These are phyloP conservation scores for Mycena filopes DNA, from an alignment of 768 basidiomycete species.

Conservation along the genomic window DNA sequence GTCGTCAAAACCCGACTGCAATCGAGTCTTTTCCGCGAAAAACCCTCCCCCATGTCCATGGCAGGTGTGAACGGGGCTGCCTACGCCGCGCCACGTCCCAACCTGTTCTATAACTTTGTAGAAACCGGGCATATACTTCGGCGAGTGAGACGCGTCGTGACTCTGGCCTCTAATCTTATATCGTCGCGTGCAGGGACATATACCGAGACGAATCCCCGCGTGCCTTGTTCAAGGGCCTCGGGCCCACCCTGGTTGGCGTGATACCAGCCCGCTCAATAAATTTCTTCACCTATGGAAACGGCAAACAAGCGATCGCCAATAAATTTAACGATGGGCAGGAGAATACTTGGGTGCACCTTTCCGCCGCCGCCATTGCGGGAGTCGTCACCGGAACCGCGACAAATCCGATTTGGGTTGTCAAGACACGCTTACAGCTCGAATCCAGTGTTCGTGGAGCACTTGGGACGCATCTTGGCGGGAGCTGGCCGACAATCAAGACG, in stretches of 20 bases:
- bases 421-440: slow-evolving; percentile 89
- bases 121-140: slow-evolving; percentile 92
- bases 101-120: slow-evolving; percentile 90
- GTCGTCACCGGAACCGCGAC: slow-evolving; percentile 89
- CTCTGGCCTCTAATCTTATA: background rate
- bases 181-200: slow-evolving; percentile 70
- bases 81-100: slow-evolving; percentile 51
- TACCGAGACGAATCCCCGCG: slow-evolving; percentile 88
- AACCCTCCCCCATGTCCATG: slow-evolving; percentile 51
- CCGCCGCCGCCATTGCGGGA: slow-evolving; percentile 88
- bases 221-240: slow-evolving; percentile 94
- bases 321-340: slow-evolving; percentile 83
- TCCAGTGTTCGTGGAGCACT: slow-evolving; percentile 30
- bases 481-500: slow-evolving; percentile 69
- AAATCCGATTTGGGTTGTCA: slow-evolving; percentile 99
- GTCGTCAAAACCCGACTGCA: slow-evolving; percentile 98
- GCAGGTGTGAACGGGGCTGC: slow-evolving; percentile 50
- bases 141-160: slow-evolving; percentile 52
- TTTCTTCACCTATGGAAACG: slow-evolving; percentile 98
- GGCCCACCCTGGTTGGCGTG: slow-evolving; percentile 93
- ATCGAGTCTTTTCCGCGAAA: slow-evolving; percentile 79
- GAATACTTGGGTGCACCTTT: slow-evolving; percentile 86
- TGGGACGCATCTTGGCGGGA: slow-evolving; percentile 56
- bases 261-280: slow-evolving; percentile 97
- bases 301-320: slow-evolving; percentile 90